Conservation (phyloP, 306 rosid species). For the Ochetophila trinervis region DNA sequence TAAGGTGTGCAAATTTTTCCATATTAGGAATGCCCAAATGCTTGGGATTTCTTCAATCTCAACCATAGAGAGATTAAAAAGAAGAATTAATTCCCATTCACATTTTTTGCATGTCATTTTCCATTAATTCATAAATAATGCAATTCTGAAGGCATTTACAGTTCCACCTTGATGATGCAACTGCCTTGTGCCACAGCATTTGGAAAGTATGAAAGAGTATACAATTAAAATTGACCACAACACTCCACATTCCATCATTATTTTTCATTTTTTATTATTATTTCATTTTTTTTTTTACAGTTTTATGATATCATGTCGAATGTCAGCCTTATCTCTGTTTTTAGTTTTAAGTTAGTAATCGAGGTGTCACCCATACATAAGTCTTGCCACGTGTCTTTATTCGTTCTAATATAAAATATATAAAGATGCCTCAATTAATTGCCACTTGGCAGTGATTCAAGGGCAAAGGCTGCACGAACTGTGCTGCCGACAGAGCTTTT, state of each 20-base stretch:
- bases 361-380: too few relatives aligned
- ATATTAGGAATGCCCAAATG: not conserved
- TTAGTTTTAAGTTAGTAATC: too few relatives aligned
- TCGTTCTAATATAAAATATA: too few relatives aligned
- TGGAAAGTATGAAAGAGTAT: not conserved
- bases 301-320: too few relatives aligned
- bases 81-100: not conserved
- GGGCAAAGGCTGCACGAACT: not conserved
- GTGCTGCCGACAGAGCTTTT: not conserved
- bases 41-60: not conserved
- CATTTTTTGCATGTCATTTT: slow-evolving; percentile 1
- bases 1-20: not conserved
- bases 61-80: not conserved
- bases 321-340: too few relatives aligned
- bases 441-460: too few relatives aligned
- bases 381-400: too few relatives aligned
- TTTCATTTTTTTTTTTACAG: too few relatives aligned
- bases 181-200: not conserved
- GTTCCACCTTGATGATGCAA: slow-evolving; percentile 2
- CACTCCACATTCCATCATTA: not conserved
- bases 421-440: too few relatives aligned
- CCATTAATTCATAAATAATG: not conserved
- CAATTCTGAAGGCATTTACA: too few relatives aligned
- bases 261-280: too few relatives aligned
- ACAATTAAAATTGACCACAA: not conserved